These are phyloP conservation scores for Cucumis hystrix DNA, from an alignment of 306 rosid species.

Conservation along the genomic window DNA sequence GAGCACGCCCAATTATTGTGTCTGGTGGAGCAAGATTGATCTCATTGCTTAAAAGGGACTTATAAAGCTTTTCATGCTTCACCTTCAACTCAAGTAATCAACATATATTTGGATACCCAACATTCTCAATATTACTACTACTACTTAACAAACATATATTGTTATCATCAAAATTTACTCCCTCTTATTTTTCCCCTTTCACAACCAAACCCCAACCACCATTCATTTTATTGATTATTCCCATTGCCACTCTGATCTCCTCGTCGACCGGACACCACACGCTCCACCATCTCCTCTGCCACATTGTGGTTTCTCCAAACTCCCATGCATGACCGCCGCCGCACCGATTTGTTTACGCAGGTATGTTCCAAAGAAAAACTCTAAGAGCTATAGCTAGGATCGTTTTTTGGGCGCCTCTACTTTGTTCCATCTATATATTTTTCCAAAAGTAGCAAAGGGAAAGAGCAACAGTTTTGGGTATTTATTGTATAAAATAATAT, in stretches of 20 bases:
- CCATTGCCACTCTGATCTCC: too few relatives aligned
- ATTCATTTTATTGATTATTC: too few relatives aligned
- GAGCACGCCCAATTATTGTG: slow-evolving; percentile 72
- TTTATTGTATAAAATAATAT: background rate
- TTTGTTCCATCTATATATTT: background rate
- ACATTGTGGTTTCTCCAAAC: background rate
- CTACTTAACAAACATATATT: background rate
- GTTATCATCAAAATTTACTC: background rate
- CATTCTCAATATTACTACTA: background rate
- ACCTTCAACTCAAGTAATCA: slow-evolving; percentile 35
- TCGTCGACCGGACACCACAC: too few relatives aligned
- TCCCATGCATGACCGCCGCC: background rate
- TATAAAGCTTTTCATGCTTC: slow-evolving; percentile 18
- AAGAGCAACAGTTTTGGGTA: background rate
- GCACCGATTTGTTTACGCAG: background rate
- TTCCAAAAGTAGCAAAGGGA: background rate
- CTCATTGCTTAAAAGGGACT: slow-evolving; percentile 42
- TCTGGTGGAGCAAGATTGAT: slow-evolving; percentile 11
- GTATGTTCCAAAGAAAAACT: background rate
- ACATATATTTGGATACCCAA: background rate
- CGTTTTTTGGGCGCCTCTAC: background rate
- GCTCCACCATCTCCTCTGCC: background rate
- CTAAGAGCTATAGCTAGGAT: background rate
- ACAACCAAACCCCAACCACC: background rate
- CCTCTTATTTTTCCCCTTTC: background rate